A percentile compares a stretch with the other conserved stretches of the same genome.
Evolutionary conservation across 768 basidiomycete genomes (phyloP).

Genomic region (Lactifluus hygrophoroides): DNA sequence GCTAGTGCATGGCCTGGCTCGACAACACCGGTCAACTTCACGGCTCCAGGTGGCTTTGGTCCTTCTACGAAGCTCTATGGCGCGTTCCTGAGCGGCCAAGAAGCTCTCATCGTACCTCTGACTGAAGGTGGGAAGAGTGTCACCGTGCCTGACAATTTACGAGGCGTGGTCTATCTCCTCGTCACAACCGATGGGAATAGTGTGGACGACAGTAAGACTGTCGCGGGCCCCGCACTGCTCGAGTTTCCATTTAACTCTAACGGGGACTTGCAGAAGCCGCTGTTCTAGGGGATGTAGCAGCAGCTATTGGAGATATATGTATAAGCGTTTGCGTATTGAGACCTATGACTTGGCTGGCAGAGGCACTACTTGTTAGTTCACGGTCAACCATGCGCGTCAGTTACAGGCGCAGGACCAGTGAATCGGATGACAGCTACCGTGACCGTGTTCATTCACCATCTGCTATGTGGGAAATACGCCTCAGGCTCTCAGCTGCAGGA

Average conservation of each 20-base stretch:
- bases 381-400: not conserved
- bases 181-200: constrained; percentile 10
- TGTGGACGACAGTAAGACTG: constrained; percentile 12
- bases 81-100: constrained; percentile 17
- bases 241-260: constrained; percentile 17
- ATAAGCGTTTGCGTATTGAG: not conserved
- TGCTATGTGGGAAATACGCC: too few relatives aligned
- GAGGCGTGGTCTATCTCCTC: constrained; percentile 12
- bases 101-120: constrained; percentile 17
- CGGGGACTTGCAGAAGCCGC: not conserved
- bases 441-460: too few relatives aligned
- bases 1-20: constrained; percentile 14
- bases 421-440: too few relatives aligned
- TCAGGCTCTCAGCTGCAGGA: too few relatives aligned
- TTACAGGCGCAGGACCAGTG: too few relatives aligned
- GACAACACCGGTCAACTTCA: constrained; percentile 6
- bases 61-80: constrained; percentile 10
- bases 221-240: constrained; percentile 19
- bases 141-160: constrained; percentile 8
- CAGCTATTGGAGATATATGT: not conserved
- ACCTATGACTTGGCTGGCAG: not conserved
- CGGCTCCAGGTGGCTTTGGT: not conserved
- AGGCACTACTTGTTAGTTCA: not conserved
- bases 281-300: not conserved
- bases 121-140: constrained; percentile 4